Evolutionary conservation across 345 rosid genomes (phyloP).

Genomic region (Dipteronia dyeriana): DNA sequence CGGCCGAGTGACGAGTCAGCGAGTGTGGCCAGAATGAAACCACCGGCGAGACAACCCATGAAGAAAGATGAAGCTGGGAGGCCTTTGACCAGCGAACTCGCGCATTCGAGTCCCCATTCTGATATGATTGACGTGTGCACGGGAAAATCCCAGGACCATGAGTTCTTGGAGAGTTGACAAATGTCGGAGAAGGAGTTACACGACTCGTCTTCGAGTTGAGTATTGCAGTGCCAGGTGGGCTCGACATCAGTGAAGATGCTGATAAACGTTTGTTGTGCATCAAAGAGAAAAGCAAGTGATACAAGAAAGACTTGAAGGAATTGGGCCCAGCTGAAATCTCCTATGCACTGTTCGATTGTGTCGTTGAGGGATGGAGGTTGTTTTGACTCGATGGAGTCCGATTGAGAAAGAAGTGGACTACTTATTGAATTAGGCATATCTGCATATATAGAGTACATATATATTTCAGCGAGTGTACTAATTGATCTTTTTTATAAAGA

Average conservation of each 20-base stretch:
- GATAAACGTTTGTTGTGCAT: slow-evolving; percentile 68
- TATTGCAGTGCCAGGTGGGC: slow-evolving; percentile 56
- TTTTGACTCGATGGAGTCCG: slow-evolving; percentile 14
- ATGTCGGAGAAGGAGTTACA: slow-evolving; percentile 30
- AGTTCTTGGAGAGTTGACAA: slow-evolving; percentile 40
- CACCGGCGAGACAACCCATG: slow-evolving; percentile 60
- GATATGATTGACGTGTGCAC: slow-evolving; percentile 43
- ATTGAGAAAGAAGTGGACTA: slow-evolving; percentile 25
- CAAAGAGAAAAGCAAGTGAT: slow-evolving; percentile 52
- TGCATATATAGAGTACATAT: neutral
- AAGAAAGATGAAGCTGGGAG: slow-evolving; percentile 66
- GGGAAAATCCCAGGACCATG: slow-evolving; percentile 55
- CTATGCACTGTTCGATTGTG: slow-evolving; percentile 41
- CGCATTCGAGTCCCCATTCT: slow-evolving; percentile 56
- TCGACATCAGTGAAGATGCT: slow-evolving; percentile 56
- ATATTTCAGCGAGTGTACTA: too few relatives aligned
- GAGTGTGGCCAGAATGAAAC: slow-evolving; percentile 44
- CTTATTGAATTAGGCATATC: slow-evolving; percentile 7
- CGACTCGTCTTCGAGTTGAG: neutral
- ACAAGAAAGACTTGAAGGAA: slow-evolving; percentile 52
- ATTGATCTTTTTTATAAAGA: too few relatives aligned
- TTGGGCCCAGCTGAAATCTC: slow-evolving; percentile 42
- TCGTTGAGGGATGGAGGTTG: slow-evolving; percentile 34
- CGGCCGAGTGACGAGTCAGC: slow-evolving; percentile 67
- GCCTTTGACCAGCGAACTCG: slow-evolving; percentile 44